Evolutionary conservation across 768 basidiomycete genomes (phyloP).

Genomic region (Crepidotus variabilis): DNA sequence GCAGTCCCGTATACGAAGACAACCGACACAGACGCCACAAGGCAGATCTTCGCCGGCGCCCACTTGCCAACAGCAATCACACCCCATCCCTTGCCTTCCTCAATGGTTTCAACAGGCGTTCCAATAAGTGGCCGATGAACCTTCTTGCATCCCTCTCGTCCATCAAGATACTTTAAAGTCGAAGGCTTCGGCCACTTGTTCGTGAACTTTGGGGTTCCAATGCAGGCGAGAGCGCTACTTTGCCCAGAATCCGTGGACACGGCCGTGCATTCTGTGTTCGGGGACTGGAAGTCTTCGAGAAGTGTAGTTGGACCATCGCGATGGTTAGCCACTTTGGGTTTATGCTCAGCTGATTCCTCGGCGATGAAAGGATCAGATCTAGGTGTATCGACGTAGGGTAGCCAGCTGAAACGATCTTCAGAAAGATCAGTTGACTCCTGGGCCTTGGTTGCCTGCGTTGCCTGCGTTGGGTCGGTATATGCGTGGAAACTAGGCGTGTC

Average conservation of each 20-base stretch:
- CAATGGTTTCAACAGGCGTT: slow-evolving; percentile 22
- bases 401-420: neutral
- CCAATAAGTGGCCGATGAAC: slow-evolving; percentile 2
- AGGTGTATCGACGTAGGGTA: neutral
- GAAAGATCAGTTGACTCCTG: too few relatives aligned
- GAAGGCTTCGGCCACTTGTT: slow-evolving; percentile 48
- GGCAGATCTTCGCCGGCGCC: slow-evolving; percentile 60
- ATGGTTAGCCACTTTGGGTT: neutral
- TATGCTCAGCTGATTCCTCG: neutral
- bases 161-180: slow-evolving; percentile 20
- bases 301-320: neutral
- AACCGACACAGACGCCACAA: slow-evolving; percentile 50
- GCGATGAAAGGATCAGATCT: neutral
- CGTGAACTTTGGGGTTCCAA: slow-evolving; percentile 40
- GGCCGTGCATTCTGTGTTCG: neutral
- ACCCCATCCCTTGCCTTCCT: slow-evolving; percentile 22
- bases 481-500: too few relatives aligned
- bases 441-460: too few relatives aligned
- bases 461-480: too few relatives aligned
- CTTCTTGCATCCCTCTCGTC: slow-evolving; percentile 7
- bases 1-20: slow-evolving; percentile 53
- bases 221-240: neutral
- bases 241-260: neutral
- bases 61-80: slow-evolving; percentile 40
- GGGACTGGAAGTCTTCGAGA: neutral